A percentile compares a stretch with the other conserved stretches of the same genome.
Evolutionary conservation across 1,139 yeast genomes (phyloP).

Genomic region (Saccharomyces hybrid): DNA sequence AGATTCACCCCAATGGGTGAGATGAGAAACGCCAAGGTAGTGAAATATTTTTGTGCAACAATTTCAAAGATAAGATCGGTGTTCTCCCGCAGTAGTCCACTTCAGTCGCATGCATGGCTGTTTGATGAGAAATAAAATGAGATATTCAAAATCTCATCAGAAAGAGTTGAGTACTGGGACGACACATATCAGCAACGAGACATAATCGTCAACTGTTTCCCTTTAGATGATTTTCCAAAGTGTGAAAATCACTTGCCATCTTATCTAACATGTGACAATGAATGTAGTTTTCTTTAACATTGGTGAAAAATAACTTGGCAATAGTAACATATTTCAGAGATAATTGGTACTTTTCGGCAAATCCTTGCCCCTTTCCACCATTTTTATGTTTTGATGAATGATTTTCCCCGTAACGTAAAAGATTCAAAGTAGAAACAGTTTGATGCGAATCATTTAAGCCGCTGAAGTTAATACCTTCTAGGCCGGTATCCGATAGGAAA

Average conservation of each 20-base stretch:
- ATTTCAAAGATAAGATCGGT: background rate
- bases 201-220: conserved; percentile 2
- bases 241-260: conserved; percentile 21
- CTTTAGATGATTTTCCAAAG: conserved; percentile 16
- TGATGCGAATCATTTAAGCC: background rate
- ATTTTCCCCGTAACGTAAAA: background rate
- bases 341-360: conserved; percentile 28
- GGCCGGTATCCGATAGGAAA: background rate
- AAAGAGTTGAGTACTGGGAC: background rate
- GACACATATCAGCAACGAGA: background rate
- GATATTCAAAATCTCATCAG: background rate
- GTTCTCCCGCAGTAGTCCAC: background rate
- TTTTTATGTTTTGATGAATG: background rate
- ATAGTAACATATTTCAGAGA: conserved; percentile 26
- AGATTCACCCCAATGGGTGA: background rate
- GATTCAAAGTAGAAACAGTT: background rate
- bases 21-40: no score
- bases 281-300: conserved; percentile 20
- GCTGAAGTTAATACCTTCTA: background rate
- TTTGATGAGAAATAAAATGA: no score
- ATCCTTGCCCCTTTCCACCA: conserved; percentile 16
- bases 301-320: conserved; percentile 25
- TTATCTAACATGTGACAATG: conserved; percentile 26
- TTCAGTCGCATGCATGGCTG: background rate
- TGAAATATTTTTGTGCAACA: background rate